phyloP scores from a whole-genome alignment of 2,329 filamentous ascomycete genomes.

The Xylaria digitata region DNA sequence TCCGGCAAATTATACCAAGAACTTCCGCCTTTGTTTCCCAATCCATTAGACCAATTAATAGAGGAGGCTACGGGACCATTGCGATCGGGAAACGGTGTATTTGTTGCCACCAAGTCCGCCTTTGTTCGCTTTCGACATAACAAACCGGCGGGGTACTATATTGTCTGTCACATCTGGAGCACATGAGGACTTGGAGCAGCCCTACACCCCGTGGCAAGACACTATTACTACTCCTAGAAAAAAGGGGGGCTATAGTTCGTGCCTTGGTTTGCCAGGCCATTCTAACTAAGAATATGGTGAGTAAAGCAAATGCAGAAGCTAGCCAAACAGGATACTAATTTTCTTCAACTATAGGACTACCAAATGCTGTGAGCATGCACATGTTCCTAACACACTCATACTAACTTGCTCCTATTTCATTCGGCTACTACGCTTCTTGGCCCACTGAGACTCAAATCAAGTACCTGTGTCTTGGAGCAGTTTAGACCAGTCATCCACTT shows the following conservation, averaged over 20 bases:
- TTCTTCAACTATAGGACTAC: neutral
- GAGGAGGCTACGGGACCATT: neutral
- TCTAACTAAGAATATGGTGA: neutral
- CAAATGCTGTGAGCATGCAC: neutral
- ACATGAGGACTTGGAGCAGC: neutral
- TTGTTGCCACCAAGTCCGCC: neutral
- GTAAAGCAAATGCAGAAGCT: neutral
- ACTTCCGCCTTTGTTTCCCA: neutral
- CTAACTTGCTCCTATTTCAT: constrained; percentile 32
- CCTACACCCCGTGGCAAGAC: neutral
- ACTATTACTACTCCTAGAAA: neutral
- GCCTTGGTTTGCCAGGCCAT: neutral
- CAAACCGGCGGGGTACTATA: too few species aligned
- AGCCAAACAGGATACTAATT: neutral
- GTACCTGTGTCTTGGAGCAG: constrained; percentile 31
- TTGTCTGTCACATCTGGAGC: neutral
- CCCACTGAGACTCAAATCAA: constrained; percentile 38
- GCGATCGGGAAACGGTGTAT: neutral
- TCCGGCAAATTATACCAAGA: constrained; percentile 9
- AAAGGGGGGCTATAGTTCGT: neutral
- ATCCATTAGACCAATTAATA: too few species aligned
- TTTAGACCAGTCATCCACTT: constrained; percentile 41
- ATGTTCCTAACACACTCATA: neutral
- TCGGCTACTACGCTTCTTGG: constrained; percentile 33
- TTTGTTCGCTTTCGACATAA: neutral